These are phyloP conservation scores for Starmerella stellata DNA, from an alignment of 805 yeast species.

Conservation along the genomic window DNA sequence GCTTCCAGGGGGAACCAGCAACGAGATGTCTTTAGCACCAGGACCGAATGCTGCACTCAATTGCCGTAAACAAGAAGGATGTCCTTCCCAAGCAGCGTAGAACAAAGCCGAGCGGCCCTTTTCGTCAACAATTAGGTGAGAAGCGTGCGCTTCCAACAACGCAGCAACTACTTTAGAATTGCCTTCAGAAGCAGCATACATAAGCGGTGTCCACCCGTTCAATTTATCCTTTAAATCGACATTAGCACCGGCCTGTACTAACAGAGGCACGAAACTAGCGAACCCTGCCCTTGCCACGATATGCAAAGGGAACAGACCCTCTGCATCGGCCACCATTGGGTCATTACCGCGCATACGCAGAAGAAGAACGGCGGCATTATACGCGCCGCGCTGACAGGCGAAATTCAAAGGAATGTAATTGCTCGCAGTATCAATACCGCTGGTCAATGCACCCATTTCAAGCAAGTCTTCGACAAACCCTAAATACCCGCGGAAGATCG, in stretches of 20 bases:
- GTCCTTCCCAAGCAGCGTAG: slow-evolving; percentile 90
- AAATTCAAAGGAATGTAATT: slow-evolving; percentile 48
- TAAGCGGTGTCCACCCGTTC: slow-evolving; percentile 85
- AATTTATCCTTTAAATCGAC: slow-evolving; percentile 67
- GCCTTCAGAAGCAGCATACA: slow-evolving; percentile 79
- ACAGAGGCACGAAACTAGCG: slow-evolving; percentile 43
- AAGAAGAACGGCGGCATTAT: slow-evolving; percentile 46
- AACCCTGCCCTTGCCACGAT: slow-evolving; percentile 77
- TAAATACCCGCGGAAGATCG: slow-evolving; percentile 52
- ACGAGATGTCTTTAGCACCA: slow-evolving; percentile 12
- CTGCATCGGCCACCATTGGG: slow-evolving; percentile 47
- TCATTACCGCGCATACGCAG: slow-evolving; percentile 29
- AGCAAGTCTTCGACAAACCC: slow-evolving; percentile 35
- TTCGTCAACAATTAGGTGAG: slow-evolving; percentile 50
- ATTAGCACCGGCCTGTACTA: slow-evolving; percentile 38
- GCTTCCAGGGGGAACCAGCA: slow-evolving; percentile 1
- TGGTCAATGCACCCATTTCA: slow-evolving; percentile 28
- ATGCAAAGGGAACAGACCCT: slow-evolving; percentile 71
- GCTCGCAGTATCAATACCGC: slow-evolving; percentile 24
- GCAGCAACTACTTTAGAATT: slow-evolving; percentile 51
- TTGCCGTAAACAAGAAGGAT: slow-evolving; percentile 58
- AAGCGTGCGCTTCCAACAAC: slow-evolving; percentile 57
- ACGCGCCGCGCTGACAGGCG: slow-evolving; percentile 75
- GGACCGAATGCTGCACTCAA: slow-evolving; percentile 28
- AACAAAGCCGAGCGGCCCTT: slow-evolving; percentile 65